phyloP scores from a whole-genome alignment of 805 yeast genomes.

The Wickerhamiella brachini region DNA sequence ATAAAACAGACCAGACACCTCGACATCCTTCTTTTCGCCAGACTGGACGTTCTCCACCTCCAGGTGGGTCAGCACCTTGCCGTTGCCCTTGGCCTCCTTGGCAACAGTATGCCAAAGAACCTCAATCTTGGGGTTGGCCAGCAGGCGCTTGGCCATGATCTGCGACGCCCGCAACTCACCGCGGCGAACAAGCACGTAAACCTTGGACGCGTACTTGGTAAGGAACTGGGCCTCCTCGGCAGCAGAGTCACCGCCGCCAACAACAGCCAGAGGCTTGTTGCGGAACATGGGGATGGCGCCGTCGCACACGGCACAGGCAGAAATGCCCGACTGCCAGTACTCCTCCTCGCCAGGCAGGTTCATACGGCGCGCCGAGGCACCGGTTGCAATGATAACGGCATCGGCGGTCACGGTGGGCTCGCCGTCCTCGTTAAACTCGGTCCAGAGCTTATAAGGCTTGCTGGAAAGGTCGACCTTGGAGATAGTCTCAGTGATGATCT shows the following conservation, averaged over 20 bases:
- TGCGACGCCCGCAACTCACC: slow-evolving; percentile 89
- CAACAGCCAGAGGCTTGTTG: slow-evolving; percentile 92
- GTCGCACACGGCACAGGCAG: slow-evolving; percentile 99
- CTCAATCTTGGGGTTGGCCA: slow-evolving; percentile 76
- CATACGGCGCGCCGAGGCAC: slow-evolving; percentile 96
- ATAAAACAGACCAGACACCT: slow-evolving; percentile 84
- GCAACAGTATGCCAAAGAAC: slow-evolving; percentile 77
- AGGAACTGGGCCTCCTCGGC: slow-evolving; percentile 97
- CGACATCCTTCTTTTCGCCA: slow-evolving; percentile 51
- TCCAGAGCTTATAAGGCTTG: slow-evolving; percentile 93
- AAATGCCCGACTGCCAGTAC: slow-evolving; percentile 98
- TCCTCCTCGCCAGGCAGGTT: slow-evolving; percentile 89
- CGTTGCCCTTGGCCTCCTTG: slow-evolving; percentile 86
- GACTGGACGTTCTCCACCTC: slow-evolving; percentile 59
- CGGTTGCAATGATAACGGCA: slow-evolving; percentile 87
- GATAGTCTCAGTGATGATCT: slow-evolving; percentile 87
- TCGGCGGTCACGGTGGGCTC: slow-evolving; percentile 80
- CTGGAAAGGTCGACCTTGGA: slow-evolving; percentile 78
- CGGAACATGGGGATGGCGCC: slow-evolving; percentile 99
- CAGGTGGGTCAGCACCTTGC: slow-evolving; percentile 58
- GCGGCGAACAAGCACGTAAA: slow-evolving; percentile 83
- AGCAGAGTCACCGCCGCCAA: slow-evolving; percentile 99
- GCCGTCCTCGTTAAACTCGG: slow-evolving; percentile 85
- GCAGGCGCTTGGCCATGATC: slow-evolving; percentile 91
- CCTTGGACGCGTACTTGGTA: slow-evolving; percentile 96